phyloP scores from a whole-genome alignment of 2,329 filamentous ascomycete species.

The Cytospora piceae region DNA sequence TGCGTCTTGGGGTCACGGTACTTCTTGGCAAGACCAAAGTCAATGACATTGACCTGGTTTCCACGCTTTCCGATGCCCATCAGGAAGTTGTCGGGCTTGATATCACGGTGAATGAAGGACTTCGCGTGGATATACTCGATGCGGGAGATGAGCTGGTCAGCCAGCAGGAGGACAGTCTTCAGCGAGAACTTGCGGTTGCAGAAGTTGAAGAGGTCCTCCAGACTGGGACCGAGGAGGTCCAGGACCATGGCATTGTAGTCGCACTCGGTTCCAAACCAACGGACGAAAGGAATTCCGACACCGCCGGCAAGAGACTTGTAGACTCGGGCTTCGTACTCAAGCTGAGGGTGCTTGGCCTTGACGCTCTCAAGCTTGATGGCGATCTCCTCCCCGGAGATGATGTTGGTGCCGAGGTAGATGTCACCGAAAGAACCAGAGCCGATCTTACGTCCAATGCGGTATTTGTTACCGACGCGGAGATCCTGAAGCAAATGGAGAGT shows the following conservation, averaged over 20 bases:
- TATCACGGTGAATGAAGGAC: conserved; percentile 99
- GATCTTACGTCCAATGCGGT: conserved; percentile 99
- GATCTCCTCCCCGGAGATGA: conserved; percentile 99
- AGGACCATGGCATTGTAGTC: conserved; percentile 99
- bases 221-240: conserved; percentile 89
- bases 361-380: conserved; percentile 99
- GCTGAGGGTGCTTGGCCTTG: conserved; percentile 98
- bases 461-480: conserved; percentile 98
- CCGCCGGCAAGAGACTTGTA: conserved; percentile 90
- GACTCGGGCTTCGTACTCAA: conserved; percentile 97
- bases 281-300: conserved; percentile 97
- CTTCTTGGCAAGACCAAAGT: conserved; percentile 99
- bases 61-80: conserved; percentile 99
- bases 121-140: conserved; percentile 99
- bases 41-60: conserved; percentile 99
- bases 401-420: conserved; percentile 98
- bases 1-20: conserved; percentile 99
- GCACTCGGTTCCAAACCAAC: conserved; percentile 99
- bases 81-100: conserved; percentile 99
- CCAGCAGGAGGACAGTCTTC: conserved; percentile 95
- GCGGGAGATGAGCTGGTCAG: conserved; percentile 97
- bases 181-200: conserved; percentile 99
- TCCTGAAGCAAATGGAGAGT: conserved; percentile 61
- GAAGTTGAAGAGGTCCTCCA: conserved; percentile 99
- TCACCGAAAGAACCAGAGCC: conserved; percentile 97